A percentile compares a stretch with the other conserved stretches of the same genome.
Evolutionary conservation across 192 early-diverging fungal genomes (phyloP).

Genomic region (Spinellus fusiger): DNA sequence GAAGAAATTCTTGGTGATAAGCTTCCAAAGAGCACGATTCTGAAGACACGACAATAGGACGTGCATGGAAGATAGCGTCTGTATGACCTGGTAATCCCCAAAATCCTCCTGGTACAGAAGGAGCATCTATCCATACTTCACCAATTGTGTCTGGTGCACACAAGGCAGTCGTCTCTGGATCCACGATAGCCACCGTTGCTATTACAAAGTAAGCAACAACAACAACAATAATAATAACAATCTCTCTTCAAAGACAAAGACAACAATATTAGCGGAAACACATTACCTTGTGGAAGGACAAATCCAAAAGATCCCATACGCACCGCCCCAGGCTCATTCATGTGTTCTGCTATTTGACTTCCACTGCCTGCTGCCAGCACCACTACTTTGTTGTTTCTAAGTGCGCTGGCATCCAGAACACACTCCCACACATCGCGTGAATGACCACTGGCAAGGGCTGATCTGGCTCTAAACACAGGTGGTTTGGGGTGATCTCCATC

Average conservation of each 20-base stretch:
- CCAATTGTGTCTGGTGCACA: constrained; percentile 70
- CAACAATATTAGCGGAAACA: no score
- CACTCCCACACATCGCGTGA: constrained; percentile 49
- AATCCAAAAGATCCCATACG: constrained; percentile 54
- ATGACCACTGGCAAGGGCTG: constrained; percentile 9
- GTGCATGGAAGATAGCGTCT: constrained; percentile 66
- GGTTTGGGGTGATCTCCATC: constrained; percentile 3
- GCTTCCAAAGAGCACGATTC: constrained; percentile 45
- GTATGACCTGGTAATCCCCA: constrained; percentile 73
- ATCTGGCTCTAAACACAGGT: constrained; percentile 4
- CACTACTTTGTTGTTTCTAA: constrained; percentile 54
- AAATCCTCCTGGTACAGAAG: constrained; percentile 67
- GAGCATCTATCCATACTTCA: constrained; percentile 81
- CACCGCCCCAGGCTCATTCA: constrained; percentile 22
- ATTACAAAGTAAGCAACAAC: not conserved
- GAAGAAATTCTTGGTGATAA: constrained; percentile 63
- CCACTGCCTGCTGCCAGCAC: constrained; percentile 45
- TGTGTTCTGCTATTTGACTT: constrained; percentile 14
- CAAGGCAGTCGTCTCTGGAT: constrained; percentile 73
- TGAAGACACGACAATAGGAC: constrained; percentile 46
- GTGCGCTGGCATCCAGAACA: constrained; percentile 62
- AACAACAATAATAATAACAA: constrained; percentile 3
- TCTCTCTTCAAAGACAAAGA: no score
- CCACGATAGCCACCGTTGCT: constrained; percentile 72
- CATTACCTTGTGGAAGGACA: constrained; percentile 54